Conservation (phyloP, 139 green algal genomes). For the Marvania coccoides region DNA sequence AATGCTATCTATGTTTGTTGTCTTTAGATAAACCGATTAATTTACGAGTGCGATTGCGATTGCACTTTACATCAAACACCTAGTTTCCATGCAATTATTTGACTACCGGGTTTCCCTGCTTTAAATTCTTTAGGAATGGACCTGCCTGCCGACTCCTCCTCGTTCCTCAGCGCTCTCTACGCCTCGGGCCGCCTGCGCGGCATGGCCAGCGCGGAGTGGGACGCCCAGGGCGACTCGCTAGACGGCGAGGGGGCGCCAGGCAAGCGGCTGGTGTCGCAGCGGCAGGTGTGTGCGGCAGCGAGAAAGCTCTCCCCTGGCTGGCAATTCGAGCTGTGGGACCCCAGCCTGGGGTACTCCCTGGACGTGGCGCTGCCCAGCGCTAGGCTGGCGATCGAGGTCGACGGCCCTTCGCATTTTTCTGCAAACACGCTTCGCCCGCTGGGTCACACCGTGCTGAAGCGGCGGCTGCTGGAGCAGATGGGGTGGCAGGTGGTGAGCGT, state of each 20-base stretch:
- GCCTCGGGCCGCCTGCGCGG: background rate
- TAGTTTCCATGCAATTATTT: too few species aligned
- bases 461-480: background rate
- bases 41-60: too few species aligned
- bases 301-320: background rate
- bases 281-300: background rate
- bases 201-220: background rate
- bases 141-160: background rate
- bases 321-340: background rate
- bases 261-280: background rate
- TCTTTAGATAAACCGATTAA: too few species aligned
- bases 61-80: too few species aligned
- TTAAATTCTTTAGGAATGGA: too few species aligned
- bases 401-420: slow-evolving; percentile 11
- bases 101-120: too few species aligned
- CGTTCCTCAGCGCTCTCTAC: background rate
- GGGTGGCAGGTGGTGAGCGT: slow-evolving; percentile 7
- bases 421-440: background rate
- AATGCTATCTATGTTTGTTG: too few species aligned
- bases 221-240: background rate
- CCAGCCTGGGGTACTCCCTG: background rate
- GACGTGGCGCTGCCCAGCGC: background rate
- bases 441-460: slow-evolving; percentile 3
- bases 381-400: slow-evolving; percentile 7
- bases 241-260: background rate